Conservation (phyloP, 2,329 filamentous ascomycete genomes). For the Aspergillus cejpii region DNA sequence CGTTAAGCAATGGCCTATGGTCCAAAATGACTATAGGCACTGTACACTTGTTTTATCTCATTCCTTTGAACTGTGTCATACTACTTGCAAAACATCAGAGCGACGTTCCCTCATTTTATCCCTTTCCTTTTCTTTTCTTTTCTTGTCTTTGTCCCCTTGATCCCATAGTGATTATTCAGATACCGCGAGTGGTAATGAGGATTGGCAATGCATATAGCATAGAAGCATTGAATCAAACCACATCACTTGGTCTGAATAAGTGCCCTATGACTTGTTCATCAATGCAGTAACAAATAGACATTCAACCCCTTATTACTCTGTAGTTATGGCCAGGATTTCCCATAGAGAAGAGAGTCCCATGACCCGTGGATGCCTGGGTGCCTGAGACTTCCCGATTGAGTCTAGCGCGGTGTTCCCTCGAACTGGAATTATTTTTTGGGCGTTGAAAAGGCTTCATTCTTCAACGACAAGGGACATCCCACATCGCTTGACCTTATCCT, state of each 20-base stretch:
- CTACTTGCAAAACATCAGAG: background rate
- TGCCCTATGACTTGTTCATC: no score
- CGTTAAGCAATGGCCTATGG: constrained; percentile 27
- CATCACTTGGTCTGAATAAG: no score
- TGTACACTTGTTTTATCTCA: background rate
- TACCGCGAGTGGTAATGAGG: constrained; percentile 21
- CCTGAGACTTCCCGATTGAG: constrained; percentile 10
- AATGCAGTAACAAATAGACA: no score
- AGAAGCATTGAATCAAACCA: no score
- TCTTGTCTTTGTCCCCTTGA: constrained; percentile 13
- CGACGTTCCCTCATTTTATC: no score
- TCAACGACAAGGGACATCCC: constrained; percentile 1
- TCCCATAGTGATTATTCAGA: constrained; percentile 22
- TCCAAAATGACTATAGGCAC: background rate
- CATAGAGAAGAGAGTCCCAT: no score
- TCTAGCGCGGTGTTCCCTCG: constrained; percentile 16
- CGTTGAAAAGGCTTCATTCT: constrained; percentile 6
- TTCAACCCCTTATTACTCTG: no score
- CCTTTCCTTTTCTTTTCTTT: no score
- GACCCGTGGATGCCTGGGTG: constrained; percentile 4
- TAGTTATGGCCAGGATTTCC: no score
- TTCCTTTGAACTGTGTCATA: background rate
- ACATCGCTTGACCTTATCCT: background rate
- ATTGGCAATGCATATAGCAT: constrained; percentile 25
- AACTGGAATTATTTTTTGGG: constrained; percentile 11